Conservation (phyloP, 2,329 filamentous ascomycete species). For the Alternaria ventricosa region DNA sequence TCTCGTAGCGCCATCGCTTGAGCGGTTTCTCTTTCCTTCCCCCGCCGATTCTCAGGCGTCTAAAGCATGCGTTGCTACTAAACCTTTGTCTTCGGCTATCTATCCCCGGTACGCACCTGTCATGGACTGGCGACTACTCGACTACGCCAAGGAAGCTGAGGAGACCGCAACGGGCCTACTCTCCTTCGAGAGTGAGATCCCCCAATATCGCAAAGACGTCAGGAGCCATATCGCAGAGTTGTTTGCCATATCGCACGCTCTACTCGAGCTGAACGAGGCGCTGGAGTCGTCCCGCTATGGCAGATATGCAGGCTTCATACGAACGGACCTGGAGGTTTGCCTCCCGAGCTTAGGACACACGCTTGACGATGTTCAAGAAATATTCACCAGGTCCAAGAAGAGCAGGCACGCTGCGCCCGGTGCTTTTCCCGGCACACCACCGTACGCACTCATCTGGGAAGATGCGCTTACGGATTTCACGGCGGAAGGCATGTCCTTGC, state of each 20-base stretch:
- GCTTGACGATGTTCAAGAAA: constrained; percentile 56
- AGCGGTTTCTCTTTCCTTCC: constrained; percentile 15
- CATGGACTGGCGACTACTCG: constrained; percentile 49
- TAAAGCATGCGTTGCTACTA: constrained; percentile 24
- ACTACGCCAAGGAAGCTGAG: constrained; percentile 57
- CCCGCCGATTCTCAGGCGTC: constrained; percentile 16
- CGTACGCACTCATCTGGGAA: constrained; percentile 60
- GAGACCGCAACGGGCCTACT: constrained; percentile 60
- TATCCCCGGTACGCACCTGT: constrained; percentile 32
- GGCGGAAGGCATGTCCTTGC: constrained; percentile 55
- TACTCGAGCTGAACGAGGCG: constrained; percentile 57
- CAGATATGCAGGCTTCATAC: constrained; percentile 45
- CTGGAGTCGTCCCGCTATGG: constrained; percentile 51
- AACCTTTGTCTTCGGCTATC: constrained; percentile 28
- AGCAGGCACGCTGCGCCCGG: constrained; percentile 33
- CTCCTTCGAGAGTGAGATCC: constrained; percentile 58
- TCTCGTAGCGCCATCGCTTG: constrained; percentile 37
- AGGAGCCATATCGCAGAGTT: constrained; percentile 61
- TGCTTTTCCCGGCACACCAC: constrained; percentile 47
- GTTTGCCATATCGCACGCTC: constrained; percentile 59
- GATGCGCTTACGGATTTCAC: constrained; percentile 56
- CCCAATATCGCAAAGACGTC: constrained; percentile 60
- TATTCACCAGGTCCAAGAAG: constrained; percentile 48
- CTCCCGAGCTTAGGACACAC: constrained; percentile 59
- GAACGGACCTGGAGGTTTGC: constrained; percentile 57